Evolutionary conservation across 2,329 filamentous ascomycete genomes (phyloP), one percentile per base, ranked within the genome.

Genomic region (Aspergillus clavatus): DNA sequence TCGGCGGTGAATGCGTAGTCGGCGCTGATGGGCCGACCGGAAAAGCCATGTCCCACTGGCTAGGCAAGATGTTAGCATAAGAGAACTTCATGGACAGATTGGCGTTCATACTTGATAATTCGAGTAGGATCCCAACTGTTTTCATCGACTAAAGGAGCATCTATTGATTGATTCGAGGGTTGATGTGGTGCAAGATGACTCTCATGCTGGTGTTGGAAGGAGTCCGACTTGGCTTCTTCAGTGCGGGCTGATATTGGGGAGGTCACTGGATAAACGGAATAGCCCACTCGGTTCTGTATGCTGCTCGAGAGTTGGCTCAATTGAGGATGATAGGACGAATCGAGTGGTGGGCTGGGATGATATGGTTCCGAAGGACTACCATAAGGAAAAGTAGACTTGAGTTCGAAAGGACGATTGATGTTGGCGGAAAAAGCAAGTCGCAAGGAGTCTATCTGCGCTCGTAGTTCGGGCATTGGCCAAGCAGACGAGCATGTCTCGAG

Each of bases 41-140:
- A 72, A 96, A 97, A 54, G 91, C 90, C 62, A 86, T 84, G 69
- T 95, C 90, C 90, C 91, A 97, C 75, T 95, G 89, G 68, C 90
- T 95, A 60, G 51, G 44, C 7, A 40, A 18, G 27, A 41, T 28
- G 50, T 73, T 55, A 69, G 57, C 43, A 41, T n/a, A n/a, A n/a
- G 23, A 46, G 58, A 50, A 62, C 18, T 16, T 50, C 36, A 23
- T 36, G 16, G 23, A 38, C 12, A 24, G 21, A 11, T 24, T 8
- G 19, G 14, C 10, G 40, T 24, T 23, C 87, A 77, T 79, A 95
- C 89, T 91, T 87, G 77, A 95, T 91, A 55, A 95, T 89, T 47
- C 85, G 81, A 24, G 86, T 80, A 19, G 89, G 90, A 59, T 95
- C 94, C 89, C 89, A 95, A 78, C 76, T 69, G 38, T 80, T 77